Percentiles rank a stretch among this genome's conserved stretches.
These are phyloP conservation scores for Spatholobus suberectus DNA, from an alignment of 306 rosid genomes.

Conservation along the genomic window DNA sequence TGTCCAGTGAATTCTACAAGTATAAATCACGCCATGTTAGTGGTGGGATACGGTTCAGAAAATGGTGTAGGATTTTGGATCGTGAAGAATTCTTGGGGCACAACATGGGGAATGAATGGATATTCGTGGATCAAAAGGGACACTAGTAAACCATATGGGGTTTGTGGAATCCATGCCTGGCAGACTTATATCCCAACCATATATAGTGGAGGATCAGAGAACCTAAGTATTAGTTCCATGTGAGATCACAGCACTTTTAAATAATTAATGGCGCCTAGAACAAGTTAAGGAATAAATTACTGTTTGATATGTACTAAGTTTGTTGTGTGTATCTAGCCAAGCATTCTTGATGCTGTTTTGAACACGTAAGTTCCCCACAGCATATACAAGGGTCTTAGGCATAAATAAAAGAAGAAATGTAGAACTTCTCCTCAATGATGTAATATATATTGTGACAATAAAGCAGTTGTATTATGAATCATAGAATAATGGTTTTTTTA, in stretches of 20 bases:
- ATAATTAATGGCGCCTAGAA: background rate
- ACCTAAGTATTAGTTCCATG: background rate
- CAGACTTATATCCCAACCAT: background rate
- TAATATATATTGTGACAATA: too few relatives aligned
- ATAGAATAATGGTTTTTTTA: too few relatives aligned
- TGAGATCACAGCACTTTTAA: background rate
- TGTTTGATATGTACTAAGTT: background rate
- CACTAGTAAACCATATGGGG: slow-evolving; percentile 23
- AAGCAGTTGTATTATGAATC: too few relatives aligned
- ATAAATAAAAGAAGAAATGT: too few relatives aligned
- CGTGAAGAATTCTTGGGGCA: slow-evolving; percentile 65
- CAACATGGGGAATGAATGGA: slow-evolving; percentile 60
- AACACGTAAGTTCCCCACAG: too few relatives aligned
- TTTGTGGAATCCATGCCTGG: slow-evolving; percentile 19
- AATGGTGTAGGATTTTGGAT: slow-evolving; percentile 64
- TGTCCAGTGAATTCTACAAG: background rate
- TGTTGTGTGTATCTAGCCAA: background rate
- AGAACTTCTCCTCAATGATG: too few relatives aligned
- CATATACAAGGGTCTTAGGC: too few relatives aligned
- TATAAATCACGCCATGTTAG: too few relatives aligned
- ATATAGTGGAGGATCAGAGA: background rate
- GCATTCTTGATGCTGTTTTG: too few relatives aligned
- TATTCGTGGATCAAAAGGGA: slow-evolving; percentile 57
- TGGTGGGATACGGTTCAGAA: too few relatives aligned
- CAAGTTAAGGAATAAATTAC: background rate